phyloP scores from a whole-genome alignment of 148 eudicot genomes.

The Camellia granthamiana region DNA sequence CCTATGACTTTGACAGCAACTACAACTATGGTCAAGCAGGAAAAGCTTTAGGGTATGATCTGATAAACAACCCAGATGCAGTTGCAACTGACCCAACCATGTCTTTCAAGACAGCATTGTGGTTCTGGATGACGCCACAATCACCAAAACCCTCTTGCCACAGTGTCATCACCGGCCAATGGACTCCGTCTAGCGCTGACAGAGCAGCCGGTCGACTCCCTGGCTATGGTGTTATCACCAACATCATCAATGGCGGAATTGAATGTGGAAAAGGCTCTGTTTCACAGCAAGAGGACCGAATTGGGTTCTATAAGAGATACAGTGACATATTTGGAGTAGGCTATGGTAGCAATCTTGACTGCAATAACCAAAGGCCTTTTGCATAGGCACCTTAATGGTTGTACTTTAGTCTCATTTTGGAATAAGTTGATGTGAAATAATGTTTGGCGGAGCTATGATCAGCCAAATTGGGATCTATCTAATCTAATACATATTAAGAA shows the following conservation, averaged over 20 bases:
- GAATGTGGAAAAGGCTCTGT: conserved; percentile 23
- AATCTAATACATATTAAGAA: too few relatives aligned
- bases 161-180: conserved; percentile 27
- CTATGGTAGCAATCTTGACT: conserved; percentile 26
- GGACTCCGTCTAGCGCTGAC: conserved; percentile 13
- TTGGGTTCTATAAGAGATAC: conserved; percentile 31
- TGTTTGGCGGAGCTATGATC: too few relatives aligned
- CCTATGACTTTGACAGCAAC: conserved; percentile 28
- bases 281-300: conserved; percentile 15
- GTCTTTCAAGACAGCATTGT: background rate
- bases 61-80: conserved; percentile 12
- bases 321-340: conserved; percentile 20
- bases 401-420: too few relatives aligned
- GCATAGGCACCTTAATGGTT: too few relatives aligned
- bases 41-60: background rate
- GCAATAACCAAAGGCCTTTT: conserved; percentile 26
- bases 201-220: conserved; percentile 12
- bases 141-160: conserved; percentile 33
- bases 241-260: conserved; percentile 32
- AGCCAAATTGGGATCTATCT: too few relatives aligned
- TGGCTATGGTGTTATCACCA: conserved; percentile 27
- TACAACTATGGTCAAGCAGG: conserved; percentile 29
- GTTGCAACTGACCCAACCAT: conserved; percentile 9
- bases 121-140: conserved; percentile 36
- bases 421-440: too few relatives aligned